Percentiles rank a stretch among this genome's conserved stretches.
Conservation (phyloP, 1,284 basidiomycete species). For the Xerocomus amazonicus region DNA sequence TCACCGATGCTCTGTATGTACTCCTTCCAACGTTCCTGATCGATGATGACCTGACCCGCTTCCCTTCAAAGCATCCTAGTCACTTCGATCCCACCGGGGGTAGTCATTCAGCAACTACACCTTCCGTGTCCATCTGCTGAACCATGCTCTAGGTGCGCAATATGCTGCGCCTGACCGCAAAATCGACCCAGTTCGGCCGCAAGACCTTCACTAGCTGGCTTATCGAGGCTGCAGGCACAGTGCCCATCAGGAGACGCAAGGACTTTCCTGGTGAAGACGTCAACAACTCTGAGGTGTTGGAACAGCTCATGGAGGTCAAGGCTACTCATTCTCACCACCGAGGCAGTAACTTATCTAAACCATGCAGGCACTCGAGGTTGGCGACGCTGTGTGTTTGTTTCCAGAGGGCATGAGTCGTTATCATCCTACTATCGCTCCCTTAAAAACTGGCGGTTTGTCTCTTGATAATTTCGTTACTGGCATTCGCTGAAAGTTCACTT, state of each 20-base stretch:
- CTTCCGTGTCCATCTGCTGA: conserved; percentile 6
- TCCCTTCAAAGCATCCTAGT: conserved; percentile 53
- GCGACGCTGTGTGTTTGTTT: conserved; percentile 79
- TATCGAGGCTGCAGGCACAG: conserved; percentile 80
- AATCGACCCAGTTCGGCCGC: conserved; percentile 79
- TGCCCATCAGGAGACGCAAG: conserved; percentile 74
- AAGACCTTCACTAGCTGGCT: conserved; percentile 84
- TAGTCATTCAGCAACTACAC: conserved; percentile 27
- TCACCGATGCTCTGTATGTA: conserved; percentile 79
- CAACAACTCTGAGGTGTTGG: conserved; percentile 70
- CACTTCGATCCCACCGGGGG: conserved; percentile 65
- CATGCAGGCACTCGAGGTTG: conserved; percentile 63
- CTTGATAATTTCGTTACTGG: background rate
- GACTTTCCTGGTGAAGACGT: conserved; percentile 53
- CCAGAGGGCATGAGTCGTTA: conserved; percentile 83
- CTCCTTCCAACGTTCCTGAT: background rate
- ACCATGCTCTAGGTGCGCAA: conserved; percentile 47
- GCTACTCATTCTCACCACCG: background rate
- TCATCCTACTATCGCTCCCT: conserved; percentile 75
- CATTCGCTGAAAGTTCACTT: conserved; percentile 4
- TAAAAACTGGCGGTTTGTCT: conserved; percentile 75
- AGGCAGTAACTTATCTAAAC: background rate
- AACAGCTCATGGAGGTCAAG: conserved; percentile 59
- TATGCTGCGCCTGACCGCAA: conserved; percentile 79
- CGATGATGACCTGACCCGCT: background rate